Percentiles rank a stretch among this genome's conserved stretches.
phyloP scores from a whole-genome alignment of 1,284 basidiomycete species.

The Phellopilus nigrolimitatus region DNA sequence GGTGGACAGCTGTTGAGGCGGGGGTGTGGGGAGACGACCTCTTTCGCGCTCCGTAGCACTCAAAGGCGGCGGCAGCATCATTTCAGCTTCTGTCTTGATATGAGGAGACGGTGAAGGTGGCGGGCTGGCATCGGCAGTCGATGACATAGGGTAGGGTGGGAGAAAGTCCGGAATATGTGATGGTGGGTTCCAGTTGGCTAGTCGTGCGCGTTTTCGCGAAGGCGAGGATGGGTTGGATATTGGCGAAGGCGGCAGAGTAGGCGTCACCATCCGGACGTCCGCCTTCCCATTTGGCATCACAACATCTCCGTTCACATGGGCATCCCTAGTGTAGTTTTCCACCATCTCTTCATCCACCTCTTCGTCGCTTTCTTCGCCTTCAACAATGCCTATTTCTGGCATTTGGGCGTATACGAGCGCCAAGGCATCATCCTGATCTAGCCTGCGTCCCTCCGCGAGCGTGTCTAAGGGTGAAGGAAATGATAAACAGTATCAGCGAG shows the following conservation, averaged over 20 bases:
- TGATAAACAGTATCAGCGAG: constrained; percentile 19
- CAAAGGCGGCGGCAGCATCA: constrained; percentile 24
- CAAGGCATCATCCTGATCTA: constrained; percentile 50
- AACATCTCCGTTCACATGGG: constrained; percentile 25
- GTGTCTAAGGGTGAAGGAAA: constrained; percentile 42
- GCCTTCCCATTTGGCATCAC: constrained; percentile 19
- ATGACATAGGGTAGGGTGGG: constrained; percentile 54
- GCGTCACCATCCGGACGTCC: constrained; percentile 16
- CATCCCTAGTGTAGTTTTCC: constrained; percentile 23
- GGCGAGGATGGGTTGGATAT: constrained; percentile 52
- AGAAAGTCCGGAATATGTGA: constrained; percentile 59
- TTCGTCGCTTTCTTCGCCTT: constrained; percentile 29
- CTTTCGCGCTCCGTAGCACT: constrained; percentile 9
- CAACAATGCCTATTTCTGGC: constrained; percentile 28
- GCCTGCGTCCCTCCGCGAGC: constrained; percentile 52
- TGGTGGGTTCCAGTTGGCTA: constrained; percentile 53
- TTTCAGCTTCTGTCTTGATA: constrained; percentile 23
- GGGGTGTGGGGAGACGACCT: constrained; percentile 19
- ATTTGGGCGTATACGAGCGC: constrained; percentile 49
- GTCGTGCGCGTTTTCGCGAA: constrained; percentile 50
- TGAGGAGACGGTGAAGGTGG: constrained; percentile 30
- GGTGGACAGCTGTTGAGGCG: constrained; percentile 40
- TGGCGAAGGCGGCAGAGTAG: constrained; percentile 39
- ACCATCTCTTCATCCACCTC: constrained; percentile 28
- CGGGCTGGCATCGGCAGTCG: constrained; percentile 29